phyloP scores from a whole-genome alignment of 2,329 filamentous ascomycete species.

The Trichoderma sp. region DNA sequence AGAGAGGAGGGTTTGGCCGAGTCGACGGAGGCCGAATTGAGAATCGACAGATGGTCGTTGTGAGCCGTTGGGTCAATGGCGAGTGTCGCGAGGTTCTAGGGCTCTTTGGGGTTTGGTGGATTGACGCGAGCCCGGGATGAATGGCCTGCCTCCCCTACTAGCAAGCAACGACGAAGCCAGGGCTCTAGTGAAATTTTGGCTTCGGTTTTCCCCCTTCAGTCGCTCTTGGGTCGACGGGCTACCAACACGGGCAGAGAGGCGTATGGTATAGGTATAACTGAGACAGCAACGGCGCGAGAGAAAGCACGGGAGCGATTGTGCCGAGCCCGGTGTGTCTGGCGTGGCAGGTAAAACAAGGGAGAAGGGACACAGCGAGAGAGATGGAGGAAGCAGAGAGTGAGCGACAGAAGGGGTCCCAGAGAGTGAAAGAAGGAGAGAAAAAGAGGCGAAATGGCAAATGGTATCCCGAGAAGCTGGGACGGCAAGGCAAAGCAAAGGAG shows the following conservation, averaged over 20 bases:
- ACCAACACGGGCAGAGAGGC: background rate
- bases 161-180: constrained; percentile 4
- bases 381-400: background rate
- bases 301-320: background rate
- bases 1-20: background rate
- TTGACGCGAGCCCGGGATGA: constrained; percentile 15
- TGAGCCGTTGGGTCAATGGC: constrained; percentile 20
- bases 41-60: constrained; percentile 9
- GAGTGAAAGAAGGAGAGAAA: background rate
- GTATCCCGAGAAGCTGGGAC: constrained; percentile 13
- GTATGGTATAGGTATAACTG: background rate
- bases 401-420: background rate
- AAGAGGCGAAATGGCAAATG: background rate
- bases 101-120: constrained; percentile 9
- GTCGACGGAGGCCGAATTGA: constrained; percentile 2
- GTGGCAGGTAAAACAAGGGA: background rate
- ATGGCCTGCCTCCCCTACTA: constrained; percentile 12
- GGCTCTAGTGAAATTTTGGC: background rate
- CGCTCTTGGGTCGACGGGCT: background rate
- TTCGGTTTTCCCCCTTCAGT: background rate
- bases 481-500: background rate
- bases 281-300: background rate
- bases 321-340: background rate
- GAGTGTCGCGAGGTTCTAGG: constrained; percentile 18
- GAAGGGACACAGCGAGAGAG: background rate